These are phyloP conservation scores for Chloris gayana DNA, from an alignment of 176 grass and related monocot genomes.

Conservation along the genomic window DNA sequence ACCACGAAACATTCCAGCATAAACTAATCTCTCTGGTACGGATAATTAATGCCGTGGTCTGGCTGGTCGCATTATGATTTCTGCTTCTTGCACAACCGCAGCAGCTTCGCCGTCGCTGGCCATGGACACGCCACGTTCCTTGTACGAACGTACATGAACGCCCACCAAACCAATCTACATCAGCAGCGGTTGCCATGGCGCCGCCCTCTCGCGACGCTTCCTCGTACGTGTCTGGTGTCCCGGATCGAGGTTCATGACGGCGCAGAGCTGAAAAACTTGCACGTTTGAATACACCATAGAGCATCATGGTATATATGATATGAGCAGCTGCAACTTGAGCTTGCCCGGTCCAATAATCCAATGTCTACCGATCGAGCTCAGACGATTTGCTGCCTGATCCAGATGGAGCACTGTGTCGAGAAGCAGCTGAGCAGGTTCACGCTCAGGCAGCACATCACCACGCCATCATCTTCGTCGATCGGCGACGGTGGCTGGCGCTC, in stretches of 20 bases:
- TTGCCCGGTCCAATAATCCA: neutral
- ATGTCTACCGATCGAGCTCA: too few species aligned
- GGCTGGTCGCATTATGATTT: too few species aligned
- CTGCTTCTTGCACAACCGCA: too few species aligned
- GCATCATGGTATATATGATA: constrained; percentile 34
- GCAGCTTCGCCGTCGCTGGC: constrained; percentile 32
- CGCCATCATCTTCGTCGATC: neutral
- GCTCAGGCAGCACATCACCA: constrained; percentile 19
- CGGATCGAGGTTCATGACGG: constrained; percentile 15
- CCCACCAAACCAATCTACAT: neutral
- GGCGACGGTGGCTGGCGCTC: constrained; percentile 21
- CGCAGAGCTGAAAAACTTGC: neutral
- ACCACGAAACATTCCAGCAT: constrained; percentile 10
- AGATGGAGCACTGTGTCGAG: constrained; percentile 40
- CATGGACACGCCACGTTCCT: constrained; percentile 14
- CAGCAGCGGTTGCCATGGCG: neutral
- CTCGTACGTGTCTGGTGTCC: too few species aligned
- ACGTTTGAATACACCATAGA: neutral
- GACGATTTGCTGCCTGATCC: neutral
- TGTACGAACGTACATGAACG: neutral
- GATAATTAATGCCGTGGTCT: neutral
- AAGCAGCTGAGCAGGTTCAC: constrained; percentile 26
- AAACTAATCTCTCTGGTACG: neutral
- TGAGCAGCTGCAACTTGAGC: neutral
- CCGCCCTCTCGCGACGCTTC: constrained; percentile 19